Base-by-base conservation (phyloP, 2,329 filamentous ascomycete genomes). In the Fusarium siculi region DNA sequence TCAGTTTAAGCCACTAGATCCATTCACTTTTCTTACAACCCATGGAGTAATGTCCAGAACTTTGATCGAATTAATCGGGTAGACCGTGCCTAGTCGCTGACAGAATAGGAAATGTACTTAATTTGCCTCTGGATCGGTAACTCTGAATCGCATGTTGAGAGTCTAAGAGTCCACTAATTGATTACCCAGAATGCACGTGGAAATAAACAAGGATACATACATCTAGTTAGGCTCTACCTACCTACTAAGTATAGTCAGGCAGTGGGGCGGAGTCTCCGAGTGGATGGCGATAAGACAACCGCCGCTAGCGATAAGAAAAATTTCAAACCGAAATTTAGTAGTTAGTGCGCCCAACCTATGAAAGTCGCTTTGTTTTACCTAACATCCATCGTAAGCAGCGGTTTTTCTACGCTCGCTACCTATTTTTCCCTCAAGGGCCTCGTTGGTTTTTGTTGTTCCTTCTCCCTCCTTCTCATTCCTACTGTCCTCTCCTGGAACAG, bases 381-480 rank as follows among this genome's bases (percentile, higher is more conserved):
- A 57, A 66, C 66, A 73, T 67, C 65, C 66, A 73, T 67, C 61
- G 72, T 73, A 74, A 74, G 72, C 72, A 74, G 68, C 72, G 60
- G 46, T 70, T 75, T 63, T 70, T 75, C 40, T 46, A 74, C 73
- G 69, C 64, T 75, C 66, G 66, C 72, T 73, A 47, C 49, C 32
- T 52, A 19, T 52, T 36, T 71, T 63, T 43, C 58, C 52, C 59
- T 59, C 69, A 76, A 75, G 76, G 74, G 76, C 73, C 74, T 76
- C 70, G 75, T 74, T 74, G 65, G 74, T 71, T 77, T 74, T 77
- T 70, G 43, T 71, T 63, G n/a, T 65, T 47, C 43, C 60, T 44
- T 52, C 55, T 34, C 43, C 21, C 47, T 32, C 30, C 47, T 58
- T 54, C 23, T 34, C 36, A 36, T 64, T 55, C 39, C 52, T 63